These are phyloP conservation scores for Nematocida homosporus DNA, from an alignment of 371 early-diverging fungal species.

Conservation along the genomic window DNA sequence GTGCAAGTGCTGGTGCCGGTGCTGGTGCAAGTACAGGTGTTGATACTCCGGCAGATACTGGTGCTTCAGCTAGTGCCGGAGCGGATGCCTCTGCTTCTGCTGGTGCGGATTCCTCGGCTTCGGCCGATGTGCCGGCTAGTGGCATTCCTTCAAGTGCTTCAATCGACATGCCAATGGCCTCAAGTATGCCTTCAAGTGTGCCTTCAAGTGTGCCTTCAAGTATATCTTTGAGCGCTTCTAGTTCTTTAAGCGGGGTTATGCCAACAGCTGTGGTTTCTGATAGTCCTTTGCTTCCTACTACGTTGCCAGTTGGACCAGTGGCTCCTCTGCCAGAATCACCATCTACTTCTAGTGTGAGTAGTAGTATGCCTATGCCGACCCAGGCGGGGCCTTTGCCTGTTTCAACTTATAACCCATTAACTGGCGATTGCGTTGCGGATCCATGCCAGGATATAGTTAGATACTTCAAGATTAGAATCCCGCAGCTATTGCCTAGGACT, in stretches of 20 bases:
- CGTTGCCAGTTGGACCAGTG: too few species aligned
- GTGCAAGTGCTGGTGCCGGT: slow-evolving; percentile 19
- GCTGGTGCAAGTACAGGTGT: background rate
- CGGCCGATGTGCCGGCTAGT: background rate
- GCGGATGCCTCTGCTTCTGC: background rate
- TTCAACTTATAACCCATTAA: background rate
- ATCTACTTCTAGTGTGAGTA: background rate
- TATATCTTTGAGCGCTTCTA: background rate
- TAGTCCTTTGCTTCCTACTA: background rate
- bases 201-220: background rate
- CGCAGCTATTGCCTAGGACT: slow-evolving; percentile 16
- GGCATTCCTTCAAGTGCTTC: slow-evolving; percentile 5
- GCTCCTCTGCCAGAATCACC: too few species aligned
- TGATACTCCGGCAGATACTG: background rate
- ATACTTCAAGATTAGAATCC: slow-evolving; percentile 55
- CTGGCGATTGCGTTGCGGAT: background rate
- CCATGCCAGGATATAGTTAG: slow-evolving; percentile 45
- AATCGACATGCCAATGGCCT: background rate
- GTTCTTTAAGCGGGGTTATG: too few species aligned
- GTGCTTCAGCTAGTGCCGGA: background rate
- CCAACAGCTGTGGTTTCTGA: background rate
- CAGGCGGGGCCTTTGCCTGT: background rate
- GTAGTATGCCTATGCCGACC: background rate
- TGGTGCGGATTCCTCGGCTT: background rate
- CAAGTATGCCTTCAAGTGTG: background rate